These are phyloP conservation scores for Ustilago trichophora DNA, from an alignment of 1,284 basidiomycete species.

Conservation along the genomic window DNA sequence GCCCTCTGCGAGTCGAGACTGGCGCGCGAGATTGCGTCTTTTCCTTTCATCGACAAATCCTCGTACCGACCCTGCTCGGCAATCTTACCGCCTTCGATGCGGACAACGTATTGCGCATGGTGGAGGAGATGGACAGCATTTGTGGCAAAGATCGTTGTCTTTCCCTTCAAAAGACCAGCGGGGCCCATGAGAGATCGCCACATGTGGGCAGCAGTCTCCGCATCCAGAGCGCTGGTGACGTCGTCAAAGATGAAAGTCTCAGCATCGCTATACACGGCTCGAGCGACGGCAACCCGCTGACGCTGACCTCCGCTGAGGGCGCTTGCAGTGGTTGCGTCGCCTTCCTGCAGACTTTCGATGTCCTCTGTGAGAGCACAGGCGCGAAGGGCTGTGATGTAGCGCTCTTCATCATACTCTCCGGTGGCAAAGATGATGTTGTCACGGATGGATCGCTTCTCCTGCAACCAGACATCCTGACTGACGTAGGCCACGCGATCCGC, in stretches of 20 bases:
- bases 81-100: slow-evolving; percentile 48
- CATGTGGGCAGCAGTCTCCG: too few species aligned
- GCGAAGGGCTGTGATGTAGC: slow-evolving; percentile 46
- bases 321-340: slow-evolving; percentile 51
- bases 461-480: slow-evolving; percentile 55
- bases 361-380: slow-evolving; percentile 55
- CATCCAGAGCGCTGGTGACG: too few species aligned
- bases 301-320: slow-evolving; percentile 61
- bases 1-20: too few species aligned
- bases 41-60: slow-evolving; percentile 42
- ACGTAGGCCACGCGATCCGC: slow-evolving; percentile 48
- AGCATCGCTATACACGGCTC: slow-evolving; percentile 60
- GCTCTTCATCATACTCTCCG: slow-evolving; percentile 38
- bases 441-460: slow-evolving; percentile 46
- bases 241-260: too few species aligned
- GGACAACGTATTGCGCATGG: slow-evolving; percentile 31
- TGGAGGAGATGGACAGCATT: slow-evolving; percentile 55
- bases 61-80: slow-evolving; percentile 45
- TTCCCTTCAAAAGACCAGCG: slow-evolving; percentile 36
- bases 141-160: slow-evolving; percentile 51
- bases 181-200: too few species aligned
- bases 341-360: slow-evolving; percentile 46
- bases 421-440: slow-evolving; percentile 58
- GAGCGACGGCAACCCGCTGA: slow-evolving; percentile 56
- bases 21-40: too few species aligned